Evolutionary conservation across 768 basidiomycete genomes (phyloP).

Genomic region (Leucocoprinus birnbaumii): DNA sequence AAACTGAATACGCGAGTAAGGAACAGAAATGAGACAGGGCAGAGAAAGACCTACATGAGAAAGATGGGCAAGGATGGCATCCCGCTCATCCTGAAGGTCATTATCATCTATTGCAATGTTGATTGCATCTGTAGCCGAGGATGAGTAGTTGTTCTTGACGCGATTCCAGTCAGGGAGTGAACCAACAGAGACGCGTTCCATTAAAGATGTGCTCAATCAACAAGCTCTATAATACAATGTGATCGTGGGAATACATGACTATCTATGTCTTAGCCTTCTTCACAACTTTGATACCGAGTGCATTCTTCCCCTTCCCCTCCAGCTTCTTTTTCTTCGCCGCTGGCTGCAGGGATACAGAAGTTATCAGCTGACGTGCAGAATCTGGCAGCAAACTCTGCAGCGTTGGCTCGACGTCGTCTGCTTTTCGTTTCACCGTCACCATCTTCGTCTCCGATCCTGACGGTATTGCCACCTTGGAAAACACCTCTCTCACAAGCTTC

Average conservation of each 20-base stretch:
- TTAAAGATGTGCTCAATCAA: not conserved
- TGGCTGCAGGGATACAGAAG: conserved; percentile 34
- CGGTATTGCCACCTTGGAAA: conserved; percentile 56
- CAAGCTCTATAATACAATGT: too few relatives aligned
- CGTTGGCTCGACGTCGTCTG: conserved; percentile 74
- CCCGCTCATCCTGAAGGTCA: conserved; percentile 39
- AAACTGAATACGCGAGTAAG: conserved; percentile 37
- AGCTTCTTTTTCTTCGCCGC: conserved; percentile 53
- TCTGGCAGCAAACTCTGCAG: conserved; percentile 68
- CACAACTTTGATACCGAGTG: conserved; percentile 73
- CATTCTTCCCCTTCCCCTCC: conserved; percentile 45
- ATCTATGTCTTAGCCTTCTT: conserved; percentile 39
- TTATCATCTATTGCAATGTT: conserved; percentile 42
- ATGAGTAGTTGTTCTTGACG: conserved; percentile 50
- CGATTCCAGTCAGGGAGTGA: conserved; percentile 65
- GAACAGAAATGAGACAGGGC: not conserved
- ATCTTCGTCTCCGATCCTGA: conserved; percentile 21
- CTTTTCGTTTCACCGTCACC: conserved; percentile 60
- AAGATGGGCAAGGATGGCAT: conserved; percentile 45
- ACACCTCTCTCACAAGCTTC: conserved; percentile 80
- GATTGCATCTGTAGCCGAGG: conserved; percentile 41
- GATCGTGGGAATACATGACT: conserved; percentile 4
- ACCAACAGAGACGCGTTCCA: conserved; percentile 54
- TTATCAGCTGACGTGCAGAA: conserved; percentile 56
- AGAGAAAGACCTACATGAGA: conserved; percentile 38